Conservation (phyloP, 2,329 filamentous ascomycete genomes). For the Didymella segeticola region DNA sequence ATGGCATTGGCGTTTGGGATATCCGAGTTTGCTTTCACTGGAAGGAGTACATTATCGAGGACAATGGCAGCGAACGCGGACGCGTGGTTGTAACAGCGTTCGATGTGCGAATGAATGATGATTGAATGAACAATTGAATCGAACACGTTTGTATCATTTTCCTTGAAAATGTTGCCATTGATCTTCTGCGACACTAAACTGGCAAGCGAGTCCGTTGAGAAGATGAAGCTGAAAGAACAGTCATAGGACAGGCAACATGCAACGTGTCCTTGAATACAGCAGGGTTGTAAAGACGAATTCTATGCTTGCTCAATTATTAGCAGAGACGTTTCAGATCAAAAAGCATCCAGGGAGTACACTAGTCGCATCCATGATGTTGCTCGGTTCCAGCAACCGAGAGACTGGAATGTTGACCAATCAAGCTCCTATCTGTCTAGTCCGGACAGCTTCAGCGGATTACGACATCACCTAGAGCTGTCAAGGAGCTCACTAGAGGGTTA, state of each 20-base stretch:
- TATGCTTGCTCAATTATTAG: too few relatives aligned
- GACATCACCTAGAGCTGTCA: constrained; percentile 6
- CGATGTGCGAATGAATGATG: constrained; percentile 17
- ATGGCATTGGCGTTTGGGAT: constrained; percentile 21
- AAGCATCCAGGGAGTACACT: too few relatives aligned
- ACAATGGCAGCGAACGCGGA: constrained; percentile 14
- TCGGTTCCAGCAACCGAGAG: not conserved
- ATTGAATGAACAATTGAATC: not conserved
- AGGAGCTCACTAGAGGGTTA: not conserved
- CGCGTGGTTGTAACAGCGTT: constrained; percentile 21
- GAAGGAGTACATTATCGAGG: not conserved
- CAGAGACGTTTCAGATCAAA: too few relatives aligned
- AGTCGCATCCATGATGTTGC: too few relatives aligned
- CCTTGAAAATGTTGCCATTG: not conserved
- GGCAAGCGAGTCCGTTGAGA: too few relatives aligned
- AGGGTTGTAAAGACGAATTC: too few relatives aligned
- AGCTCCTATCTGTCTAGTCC: not conserved
- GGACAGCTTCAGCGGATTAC: constrained; percentile 11
- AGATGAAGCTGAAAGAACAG: too few relatives aligned
- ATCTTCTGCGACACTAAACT: too few relatives aligned
- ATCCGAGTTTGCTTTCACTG: not conserved
- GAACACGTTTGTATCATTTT: not conserved
- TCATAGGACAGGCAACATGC: too few relatives aligned
- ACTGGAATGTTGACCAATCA: not conserved
- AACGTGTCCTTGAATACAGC: too few relatives aligned